A percentile compares a stretch with the other conserved stretches of the same genome.
These are phyloP conservation scores for Colletotrichum sublineola DNA, from an alignment of 2,329 filamentous ascomycete species.

Conservation along the genomic window DNA sequence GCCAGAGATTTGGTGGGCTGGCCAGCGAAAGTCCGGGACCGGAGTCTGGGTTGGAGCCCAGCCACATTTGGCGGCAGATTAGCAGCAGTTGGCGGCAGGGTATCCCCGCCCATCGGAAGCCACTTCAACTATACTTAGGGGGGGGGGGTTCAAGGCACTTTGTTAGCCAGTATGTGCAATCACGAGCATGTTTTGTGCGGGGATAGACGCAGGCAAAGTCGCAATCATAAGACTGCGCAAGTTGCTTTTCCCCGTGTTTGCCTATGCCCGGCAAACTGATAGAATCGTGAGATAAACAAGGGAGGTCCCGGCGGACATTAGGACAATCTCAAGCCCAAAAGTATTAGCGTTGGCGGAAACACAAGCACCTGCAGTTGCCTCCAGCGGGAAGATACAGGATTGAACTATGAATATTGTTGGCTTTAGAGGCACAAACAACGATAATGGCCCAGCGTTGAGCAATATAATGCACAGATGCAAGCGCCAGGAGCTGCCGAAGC, in stretches of 20 bases:
- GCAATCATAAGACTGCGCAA: neutral
- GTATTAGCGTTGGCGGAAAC: too few relatives aligned
- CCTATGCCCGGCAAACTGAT: neutral
- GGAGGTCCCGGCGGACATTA: neutral
- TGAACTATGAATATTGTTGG: too few relatives aligned
- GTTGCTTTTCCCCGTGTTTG: neutral
- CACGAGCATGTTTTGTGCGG: neutral
- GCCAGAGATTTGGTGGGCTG: too few relatives aligned
- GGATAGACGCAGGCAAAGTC: neutral
- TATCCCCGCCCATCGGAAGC: too few relatives aligned
- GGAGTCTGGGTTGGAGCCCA: too few relatives aligned
- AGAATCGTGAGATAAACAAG: neutral
- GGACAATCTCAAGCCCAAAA: too few relatives aligned
- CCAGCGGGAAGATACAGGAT: neutral
- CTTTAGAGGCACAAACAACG: neutral
- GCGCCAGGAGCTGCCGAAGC: neutral
- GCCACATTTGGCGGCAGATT: too few relatives aligned
- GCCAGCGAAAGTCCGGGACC: too few relatives aligned
- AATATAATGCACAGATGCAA: neutral
- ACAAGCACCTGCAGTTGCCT: neutral
- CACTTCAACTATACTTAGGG: neutral
- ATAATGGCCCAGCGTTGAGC: neutral
- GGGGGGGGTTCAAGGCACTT: neutral
- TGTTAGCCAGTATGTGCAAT: neutral
- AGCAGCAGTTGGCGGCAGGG: too few relatives aligned